Evolutionary conservation across 2,329 filamentous ascomycete genomes (phyloP), one percentile per base, ranked within the genome.

Genomic region (Penicillium sp.): DNA sequence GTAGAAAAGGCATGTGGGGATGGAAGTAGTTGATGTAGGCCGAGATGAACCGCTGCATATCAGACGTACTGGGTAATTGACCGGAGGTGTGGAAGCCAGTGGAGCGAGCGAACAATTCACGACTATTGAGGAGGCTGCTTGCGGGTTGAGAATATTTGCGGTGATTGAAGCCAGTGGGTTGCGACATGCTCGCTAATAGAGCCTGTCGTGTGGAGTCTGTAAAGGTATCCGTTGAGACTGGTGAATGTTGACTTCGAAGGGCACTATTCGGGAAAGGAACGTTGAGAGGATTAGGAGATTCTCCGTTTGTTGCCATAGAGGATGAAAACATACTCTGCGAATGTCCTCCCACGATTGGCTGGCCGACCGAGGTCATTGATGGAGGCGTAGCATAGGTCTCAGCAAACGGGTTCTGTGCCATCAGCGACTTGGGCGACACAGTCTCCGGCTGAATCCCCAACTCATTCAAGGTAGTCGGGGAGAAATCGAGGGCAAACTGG

Each of bases 1-100:
- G 91, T 46, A 95, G 73, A 66, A 97, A 95, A n/a, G 93, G 91
- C 46, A 95, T 69, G 63, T 97, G 91, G 15, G 91, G 91, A 60
- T 96, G 90, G 65, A 94, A 95, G 64, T 87, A 94, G 50, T 83
- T 82, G 57, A 97, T 81, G 68, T 96, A 97, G 44, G 90, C 85
- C 50, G 83, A 82, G 48, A 96, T 86, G 65, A 90, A 96, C 63
- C 88, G 85, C 65, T 94, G 89, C 47, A 97, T 80, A 62, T 96
- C 88, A 60, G 79, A 76, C 21, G 87, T 91, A 68, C 79, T 88
- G 37, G 91, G 90, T 42, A 95, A 54, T 71, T 77, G 58, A 70
- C 74, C 54, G 75, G 69, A 46, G 58, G 59, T 54, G 68, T 64
- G 50, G 52, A 63, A 63, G 48, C 52, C 56, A 46, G 51, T 53